Evolutionary conservation across 2,329 filamentous ascomycete species (phyloP), one percentile per base, ranked within the genome.

Genomic region (Talaromyces rugulosus): DNA sequence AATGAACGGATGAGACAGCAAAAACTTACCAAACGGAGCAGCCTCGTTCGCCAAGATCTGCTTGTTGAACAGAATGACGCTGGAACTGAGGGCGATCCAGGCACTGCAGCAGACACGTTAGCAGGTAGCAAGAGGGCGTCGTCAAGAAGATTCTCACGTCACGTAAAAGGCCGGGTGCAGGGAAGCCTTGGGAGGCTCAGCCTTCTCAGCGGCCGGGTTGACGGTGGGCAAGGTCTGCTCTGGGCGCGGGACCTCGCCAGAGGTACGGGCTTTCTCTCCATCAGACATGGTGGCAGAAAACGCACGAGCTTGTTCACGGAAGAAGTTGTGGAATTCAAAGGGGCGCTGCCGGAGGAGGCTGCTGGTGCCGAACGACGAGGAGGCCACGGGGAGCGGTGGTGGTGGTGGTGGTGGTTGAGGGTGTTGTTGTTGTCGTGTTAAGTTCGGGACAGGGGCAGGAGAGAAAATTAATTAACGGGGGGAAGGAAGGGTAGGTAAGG

Each of bases 61-160:
- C 86, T 99, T 99, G 88, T 99, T 98, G 89, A 97, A 98, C 65
- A 99, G 83, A 76, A 99, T 99, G 74, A 98, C 92, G 71, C 89
- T 91, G 51, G 92, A 96, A 73, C 91, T 96, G 76, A 97, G 84
- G 63, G 88, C 82, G 74, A 99, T 98, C 95, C 95, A 99, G 69
- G 88, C 83, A 71, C 93, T 96, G 77, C 30, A 50, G 9, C 27
- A 30, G 12, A 44, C 40, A 47, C 12, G 27, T 52, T 30, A 31
- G 50, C 50, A 18, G n/a, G n/a, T n/a, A n/a, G n/a, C n/a, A n/a
- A n/a, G n/a, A n/a, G n/a, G n/a, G n/a, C n/a, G n/a, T n/a, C n/a
- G 40, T 28, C 11, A 11, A 18, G 36, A 28, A 52, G 36, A 9
- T 16, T 66, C 75, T 74, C 78, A 87, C 84, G 80, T 81, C 72